A percentile compares a stretch with the other conserved stretches of the same genome.
phyloP scores from a whole-genome alignment of 768 basidiomycete species.

The Agaricus sinodeliciosus region DNA sequence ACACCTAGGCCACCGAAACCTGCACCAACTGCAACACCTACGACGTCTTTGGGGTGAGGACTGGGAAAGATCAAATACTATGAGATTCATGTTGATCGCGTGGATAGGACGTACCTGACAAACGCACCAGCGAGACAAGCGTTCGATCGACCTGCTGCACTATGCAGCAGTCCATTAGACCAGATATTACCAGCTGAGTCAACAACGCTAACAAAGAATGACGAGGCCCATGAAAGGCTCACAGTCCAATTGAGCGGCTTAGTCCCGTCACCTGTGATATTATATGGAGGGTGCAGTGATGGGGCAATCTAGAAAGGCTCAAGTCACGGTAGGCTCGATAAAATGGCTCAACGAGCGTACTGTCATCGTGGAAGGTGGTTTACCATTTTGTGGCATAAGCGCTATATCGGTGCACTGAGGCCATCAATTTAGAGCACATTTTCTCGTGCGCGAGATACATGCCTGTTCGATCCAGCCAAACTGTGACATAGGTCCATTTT shows the following conservation, averaged over 20 bases:
- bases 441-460: constrained; percentile 1
- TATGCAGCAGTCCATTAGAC: constrained; percentile 54
- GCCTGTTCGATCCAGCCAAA: constrained; percentile 58
- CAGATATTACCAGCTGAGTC: constrained; percentile 46
- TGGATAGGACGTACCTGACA: constrained; percentile 8
- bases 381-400: constrained; percentile 47
- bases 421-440: not conserved
- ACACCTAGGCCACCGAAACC: constrained; percentile 33
- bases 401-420: constrained; percentile 56
- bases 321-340: not conserved
- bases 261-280: constrained; percentile 39
- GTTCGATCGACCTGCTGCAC: constrained; percentile 34
- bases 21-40: constrained; percentile 26
- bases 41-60: not conserved
- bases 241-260: constrained; percentile 54
- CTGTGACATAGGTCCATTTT: constrained; percentile 45
- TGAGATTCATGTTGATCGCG: not conserved
- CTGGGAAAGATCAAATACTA: not conserved
- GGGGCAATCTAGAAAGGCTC: constrained; percentile 43
- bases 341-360: constrained; percentile 24
- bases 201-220: constrained; percentile 50
- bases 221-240: constrained; percentile 40
- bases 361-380: constrained; percentile 52
- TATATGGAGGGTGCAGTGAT: constrained; percentile 52
- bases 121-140: constrained; percentile 32